Base-by-base conservation (phyloP, 371 early-diverging fungal genomes). In the Rhizopus microsporus region DNA sequence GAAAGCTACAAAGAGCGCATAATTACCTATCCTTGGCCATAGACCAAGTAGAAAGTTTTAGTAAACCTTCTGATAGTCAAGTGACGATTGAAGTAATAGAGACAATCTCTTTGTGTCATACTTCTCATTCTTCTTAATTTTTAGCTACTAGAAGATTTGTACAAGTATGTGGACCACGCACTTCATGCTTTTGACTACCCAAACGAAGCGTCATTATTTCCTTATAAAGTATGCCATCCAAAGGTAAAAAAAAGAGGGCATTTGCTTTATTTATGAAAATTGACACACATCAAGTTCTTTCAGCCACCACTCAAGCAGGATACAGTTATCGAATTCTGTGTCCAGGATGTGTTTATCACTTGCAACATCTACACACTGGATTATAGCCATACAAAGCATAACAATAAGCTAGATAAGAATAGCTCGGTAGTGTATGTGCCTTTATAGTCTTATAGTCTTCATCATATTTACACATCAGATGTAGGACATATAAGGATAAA, bases 211-310 rank as follows among this genome's bases (percentile, higher is more conserved):
- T 54, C 68, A 15, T 59, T 72, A 12, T 78, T 78, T 44, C 78
- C 78, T 3, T 74, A 73, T 45, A 75, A 75, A 62, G 75, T 78
- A n/a, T 78, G 78, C 35, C 78, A 78, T 47, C 73, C 78, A 23
- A 78, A 74, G 59, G 77, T 76, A 69, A 62, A 16, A 29, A 6
- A 5, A 35, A n/a, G n/a, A 32, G n/a, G 3, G 31, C 15, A 10
- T 37, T 35, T 7, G n/a, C 9, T 30, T 39, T 35, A 35, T 35
- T 23, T 47, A 47, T 23, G 2, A n/a, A 29, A 29, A 45, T 37
- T 30, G 30, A 43, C 7, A 38, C 6, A 17, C 10, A 8, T 7
- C 5, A 32, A 77, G 73, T 68, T 57, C 49, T 78, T 78, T 51
- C 67, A 49, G 13, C 78, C 78, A n/a, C 71, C 78, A 12, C 34